Conservation (phyloP, 2,329 filamentous ascomycete genomes). For the Cytospora piceae region DNA sequence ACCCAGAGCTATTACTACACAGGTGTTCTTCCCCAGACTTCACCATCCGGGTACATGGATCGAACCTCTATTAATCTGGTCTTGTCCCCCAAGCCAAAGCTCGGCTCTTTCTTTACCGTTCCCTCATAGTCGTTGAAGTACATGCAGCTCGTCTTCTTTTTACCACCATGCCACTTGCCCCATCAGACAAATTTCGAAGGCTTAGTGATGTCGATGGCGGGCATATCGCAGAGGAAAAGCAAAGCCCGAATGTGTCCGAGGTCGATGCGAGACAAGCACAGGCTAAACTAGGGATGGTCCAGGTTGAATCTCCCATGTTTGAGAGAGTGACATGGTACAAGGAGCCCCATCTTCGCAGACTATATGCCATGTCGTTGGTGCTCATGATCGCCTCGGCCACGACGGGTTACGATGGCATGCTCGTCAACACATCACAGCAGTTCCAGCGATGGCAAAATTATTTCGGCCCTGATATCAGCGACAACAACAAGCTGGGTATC, state of each 20-base stretch:
- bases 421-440: constrained; percentile 47
- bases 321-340: constrained; percentile 59
- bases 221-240: neutral
- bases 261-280: constrained; percentile 23
- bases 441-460: constrained; percentile 40
- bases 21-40: no score
- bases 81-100: no score
- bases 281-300: constrained; percentile 42
- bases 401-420: constrained; percentile 30
- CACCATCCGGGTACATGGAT: no score
- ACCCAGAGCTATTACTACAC: no score
- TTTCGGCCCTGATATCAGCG: constrained; percentile 37
- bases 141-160: neutral
- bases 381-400: constrained; percentile 33
- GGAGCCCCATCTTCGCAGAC: constrained; percentile 57
- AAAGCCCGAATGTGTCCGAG: constrained; percentile 4
- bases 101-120: no score
- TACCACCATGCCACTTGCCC: neutral
- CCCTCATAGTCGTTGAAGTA: no score
- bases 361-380: constrained; percentile 44
- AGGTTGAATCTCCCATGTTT: constrained; percentile 50
- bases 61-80: no score
- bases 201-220: neutral
- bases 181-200: neutral
- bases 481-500: constrained; percentile 42